Evolutionary conservation across 2,329 filamentous ascomycete species (phyloP).

Genomic region (Clarireedia paspali): DNA sequence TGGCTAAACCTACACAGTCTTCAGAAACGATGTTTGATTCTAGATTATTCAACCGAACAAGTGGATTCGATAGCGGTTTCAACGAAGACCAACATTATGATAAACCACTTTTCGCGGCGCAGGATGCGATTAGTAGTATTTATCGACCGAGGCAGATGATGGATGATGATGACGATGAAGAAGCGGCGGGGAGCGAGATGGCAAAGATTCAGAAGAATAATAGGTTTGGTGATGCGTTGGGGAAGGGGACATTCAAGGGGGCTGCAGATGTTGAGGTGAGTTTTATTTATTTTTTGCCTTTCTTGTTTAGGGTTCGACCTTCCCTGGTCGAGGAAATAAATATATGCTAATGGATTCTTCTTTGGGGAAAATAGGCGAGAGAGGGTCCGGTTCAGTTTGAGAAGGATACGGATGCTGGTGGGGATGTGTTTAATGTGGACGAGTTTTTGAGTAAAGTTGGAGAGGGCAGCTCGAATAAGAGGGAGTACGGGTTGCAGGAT

Average conservation of each 20-base stretch:
- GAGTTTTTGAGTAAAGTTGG: constrained; percentile 78
- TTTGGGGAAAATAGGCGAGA: constrained; percentile 45
- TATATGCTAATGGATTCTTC: constrained; percentile 16
- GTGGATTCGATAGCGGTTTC: constrained; percentile 84
- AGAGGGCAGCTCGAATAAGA: constrained; percentile 52
- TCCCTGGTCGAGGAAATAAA: background rate
- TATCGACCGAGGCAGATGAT: constrained; percentile 74
- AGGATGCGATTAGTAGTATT: constrained; percentile 90
- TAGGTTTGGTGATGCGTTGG: constrained; percentile 75
- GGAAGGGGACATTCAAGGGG: constrained; percentile 86
- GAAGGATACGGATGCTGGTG: constrained; percentile 52
- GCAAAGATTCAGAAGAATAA: constrained; percentile 79
- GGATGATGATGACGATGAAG: constrained; percentile 70
- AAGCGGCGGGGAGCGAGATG: constrained; percentile 73
- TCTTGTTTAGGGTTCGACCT: background rate
- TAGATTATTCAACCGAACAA: constrained; percentile 86
- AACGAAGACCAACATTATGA: constrained; percentile 98
- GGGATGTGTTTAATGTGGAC: constrained; percentile 89
- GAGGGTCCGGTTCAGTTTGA: constrained; percentile 96
- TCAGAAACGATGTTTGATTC: constrained; percentile 97
- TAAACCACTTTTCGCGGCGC: constrained; percentile 91
- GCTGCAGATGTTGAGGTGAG: constrained; percentile 72
- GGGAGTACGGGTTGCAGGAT: constrained; percentile 70
- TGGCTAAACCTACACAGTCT: constrained; percentile 89
- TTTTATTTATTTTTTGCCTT: constrained; percentile 9